Evolutionary conservation across 108 stramenopile species (phyloP), one percentile per base, ranked within the genome.

Genomic region (Cylindrotheca closterium): DNA sequence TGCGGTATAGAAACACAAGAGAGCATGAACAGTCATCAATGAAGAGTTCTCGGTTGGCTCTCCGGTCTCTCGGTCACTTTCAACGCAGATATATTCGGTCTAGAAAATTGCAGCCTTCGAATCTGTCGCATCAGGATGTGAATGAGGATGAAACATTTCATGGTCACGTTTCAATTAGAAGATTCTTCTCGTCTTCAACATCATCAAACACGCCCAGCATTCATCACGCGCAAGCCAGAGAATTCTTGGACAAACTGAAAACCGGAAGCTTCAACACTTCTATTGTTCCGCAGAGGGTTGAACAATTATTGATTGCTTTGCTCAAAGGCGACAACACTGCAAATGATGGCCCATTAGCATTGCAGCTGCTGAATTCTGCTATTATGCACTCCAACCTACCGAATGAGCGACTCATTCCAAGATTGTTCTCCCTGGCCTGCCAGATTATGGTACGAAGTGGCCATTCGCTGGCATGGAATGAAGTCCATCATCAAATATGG

Each of bases 361-460:
- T 73, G 57, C 58, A 65, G 19, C 28, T 73, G 46, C 32, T 73
- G 32, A 65, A 73, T 58, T 48, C 29, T 47, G 57, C 64, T 30
- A 15, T 73, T 27, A 27, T n/a, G 15, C 32, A 58, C 45, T 49
- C 64, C 30, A 26, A 73, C 19, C 32, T 52, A 19, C 56, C 55
- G 28, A 32, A 63, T 46, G 63, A 73, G 50, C 56, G 45, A n/a
- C 42, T 73, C 4, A 42, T 73, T 26, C 63, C 71, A 0, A 45
- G 64, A 52, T 46, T 73, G 23, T 73, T 73, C 50, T 73, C 71
- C 19, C 53, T 73, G 58, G 34, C 51, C 1, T 65, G 63, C 31
- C 71, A 73, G 57, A 30, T 73, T 5, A 30, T 65, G 71, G 12
- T 73, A 2, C 30, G 27, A n/a, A 54, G 54, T 42, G 71, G 58